These are phyloP conservation scores for Thraustochytrium striatum DNA, from an alignment of 352 stramenopile species.

Conservation along the genomic window DNA sequence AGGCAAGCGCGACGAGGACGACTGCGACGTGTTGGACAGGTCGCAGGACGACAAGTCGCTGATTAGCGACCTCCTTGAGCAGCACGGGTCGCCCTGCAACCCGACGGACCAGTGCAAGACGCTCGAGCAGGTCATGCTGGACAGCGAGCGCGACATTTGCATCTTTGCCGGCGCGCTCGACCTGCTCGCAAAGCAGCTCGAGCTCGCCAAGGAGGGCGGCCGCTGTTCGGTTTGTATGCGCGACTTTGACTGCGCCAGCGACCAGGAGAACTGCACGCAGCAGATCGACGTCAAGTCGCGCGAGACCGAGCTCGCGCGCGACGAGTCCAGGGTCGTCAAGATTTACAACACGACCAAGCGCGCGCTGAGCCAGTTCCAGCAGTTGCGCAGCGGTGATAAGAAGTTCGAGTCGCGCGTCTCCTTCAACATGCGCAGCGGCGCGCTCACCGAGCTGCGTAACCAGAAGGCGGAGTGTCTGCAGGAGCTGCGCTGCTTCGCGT, in stretches of 20 bases:
- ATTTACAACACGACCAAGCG: not conserved
- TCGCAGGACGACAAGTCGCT: not conserved
- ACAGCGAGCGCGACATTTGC: constrained; percentile 42
- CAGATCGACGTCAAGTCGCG: constrained; percentile 27
- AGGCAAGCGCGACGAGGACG: too few relatives aligned
- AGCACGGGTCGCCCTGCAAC: constrained; percentile 19
- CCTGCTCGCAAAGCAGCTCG: constrained; percentile 22
- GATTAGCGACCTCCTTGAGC: constrained; percentile 23
- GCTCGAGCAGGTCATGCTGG: constrained; percentile 3
- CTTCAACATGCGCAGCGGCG: constrained; percentile 36
- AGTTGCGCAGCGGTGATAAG: too few relatives aligned
- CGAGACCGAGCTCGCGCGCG: not conserved
- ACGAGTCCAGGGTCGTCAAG: constrained; percentile 26
- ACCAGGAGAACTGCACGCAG: not conserved
- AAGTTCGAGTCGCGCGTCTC: constrained; percentile 15
- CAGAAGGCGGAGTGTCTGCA: constrained; percentile 44
- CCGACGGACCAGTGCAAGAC: constrained; percentile 31
- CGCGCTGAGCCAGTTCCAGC: not conserved
- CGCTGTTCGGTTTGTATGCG: constrained; percentile 27
- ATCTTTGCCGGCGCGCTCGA: constrained; percentile 40
- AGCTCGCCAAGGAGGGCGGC: not conserved
- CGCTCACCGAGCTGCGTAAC: constrained; percentile 44
- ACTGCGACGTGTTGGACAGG: not conserved
- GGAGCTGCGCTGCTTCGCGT: constrained; percentile 40
- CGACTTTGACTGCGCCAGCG: not conserved